These are phyloP conservation scores for Candida ulmi DNA, from an alignment of 805 yeast species.

Conservation along the genomic window DNA sequence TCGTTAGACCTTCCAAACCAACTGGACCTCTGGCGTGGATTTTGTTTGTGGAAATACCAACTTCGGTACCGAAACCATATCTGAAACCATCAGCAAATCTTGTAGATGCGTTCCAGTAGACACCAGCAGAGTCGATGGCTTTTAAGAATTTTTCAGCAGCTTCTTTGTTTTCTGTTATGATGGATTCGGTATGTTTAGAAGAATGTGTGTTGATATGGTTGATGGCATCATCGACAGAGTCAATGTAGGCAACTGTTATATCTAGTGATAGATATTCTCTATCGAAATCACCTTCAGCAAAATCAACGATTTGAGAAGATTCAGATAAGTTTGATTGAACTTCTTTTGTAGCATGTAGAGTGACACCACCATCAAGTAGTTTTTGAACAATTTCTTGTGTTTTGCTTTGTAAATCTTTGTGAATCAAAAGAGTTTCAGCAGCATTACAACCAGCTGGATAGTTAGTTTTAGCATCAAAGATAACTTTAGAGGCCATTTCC, in stretches of 20 bases:
- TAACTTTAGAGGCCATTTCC: slow-evolving; percentile 67
- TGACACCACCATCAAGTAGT: slow-evolving; percentile 62
- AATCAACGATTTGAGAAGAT: slow-evolving; percentile 34
- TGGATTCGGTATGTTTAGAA: slow-evolving; percentile 93
- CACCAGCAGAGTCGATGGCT: slow-evolving; percentile 92
- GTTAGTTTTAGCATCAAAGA: slow-evolving; percentile 86
- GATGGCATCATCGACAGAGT: slow-evolving; percentile 66
- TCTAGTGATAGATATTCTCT: slow-evolving; percentile 82
- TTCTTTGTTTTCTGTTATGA: slow-evolving; percentile 68
- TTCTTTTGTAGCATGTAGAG: slow-evolving; percentile 61
- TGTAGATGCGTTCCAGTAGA: slow-evolving; percentile 96
- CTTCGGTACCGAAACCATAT: slow-evolving; percentile 98
- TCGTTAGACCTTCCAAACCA: slow-evolving; percentile 93
- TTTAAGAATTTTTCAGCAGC: slow-evolving; percentile 73
- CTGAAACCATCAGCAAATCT: slow-evolving; percentile 98
- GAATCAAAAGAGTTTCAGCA: slow-evolving; percentile 76
- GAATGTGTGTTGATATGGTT: slow-evolving; percentile 84
- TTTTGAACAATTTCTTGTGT: slow-evolving; percentile 33
- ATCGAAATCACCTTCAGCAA: slow-evolving; percentile 65
- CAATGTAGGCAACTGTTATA: slow-evolving; percentile 65
- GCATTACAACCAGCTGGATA: slow-evolving; percentile 99
- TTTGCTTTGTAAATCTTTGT: slow-evolving; percentile 34
- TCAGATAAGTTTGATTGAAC: slow-evolving; percentile 27
- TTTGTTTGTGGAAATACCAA: slow-evolving; percentile 94
- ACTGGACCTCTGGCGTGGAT: slow-evolving; percentile 99